These are phyloP conservation scores for Lineolata rhizophorae DNA, from an alignment of 495 filamentous ascomycete species.

Conservation along the genomic window DNA sequence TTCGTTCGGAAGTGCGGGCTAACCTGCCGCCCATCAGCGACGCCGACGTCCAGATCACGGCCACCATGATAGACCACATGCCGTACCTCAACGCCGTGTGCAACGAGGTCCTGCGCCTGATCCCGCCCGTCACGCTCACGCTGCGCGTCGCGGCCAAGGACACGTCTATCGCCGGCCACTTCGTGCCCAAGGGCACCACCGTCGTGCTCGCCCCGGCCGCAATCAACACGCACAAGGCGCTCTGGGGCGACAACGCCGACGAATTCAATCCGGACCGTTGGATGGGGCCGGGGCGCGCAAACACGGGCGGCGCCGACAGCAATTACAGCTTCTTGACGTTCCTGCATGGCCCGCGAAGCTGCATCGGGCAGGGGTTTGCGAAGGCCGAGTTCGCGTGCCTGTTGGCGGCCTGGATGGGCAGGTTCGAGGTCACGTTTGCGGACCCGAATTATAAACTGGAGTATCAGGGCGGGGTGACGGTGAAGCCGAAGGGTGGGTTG, in stretches of 20 bases:
- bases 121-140: slow-evolving; percentile 37
- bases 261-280: slow-evolving; percentile 24
- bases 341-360: slow-evolving; percentile 25
- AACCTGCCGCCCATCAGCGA: slow-evolving; percentile 35
- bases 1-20: slow-evolving; percentile 38
- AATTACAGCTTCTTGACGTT: slow-evolving; percentile 22
- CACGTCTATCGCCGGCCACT: slow-evolving; percentile 35
- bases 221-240: slow-evolving; percentile 14
- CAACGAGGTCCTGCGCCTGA: slow-evolving; percentile 35
- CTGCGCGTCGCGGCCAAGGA: slow-evolving; percentile 38
- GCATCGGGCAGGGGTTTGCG: slow-evolving; percentile 44
- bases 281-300: slow-evolving; percentile 14
- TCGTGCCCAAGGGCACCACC: slow-evolving; percentile 31
- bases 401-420: slow-evolving; percentile 51
- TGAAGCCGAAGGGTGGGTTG: slow-evolving; percentile 17
- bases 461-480: slow-evolving; percentile 18
- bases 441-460: slow-evolving; percentile 13
- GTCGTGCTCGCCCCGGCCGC: slow-evolving; percentile 27
- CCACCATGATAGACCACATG: slow-evolving; percentile 28
- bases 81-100: slow-evolving; percentile 39
- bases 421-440: slow-evolving; percentile 37
- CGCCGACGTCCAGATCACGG: slow-evolving; percentile 23
- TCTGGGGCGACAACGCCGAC: slow-evolving; percentile 20
- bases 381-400: slow-evolving; percentile 66
- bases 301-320: slow-evolving; percentile 18